These are phyloP conservation scores for Mycena leptocephala DNA, from an alignment of 768 basidiomycete genomes.

Conservation along the genomic window DNA sequence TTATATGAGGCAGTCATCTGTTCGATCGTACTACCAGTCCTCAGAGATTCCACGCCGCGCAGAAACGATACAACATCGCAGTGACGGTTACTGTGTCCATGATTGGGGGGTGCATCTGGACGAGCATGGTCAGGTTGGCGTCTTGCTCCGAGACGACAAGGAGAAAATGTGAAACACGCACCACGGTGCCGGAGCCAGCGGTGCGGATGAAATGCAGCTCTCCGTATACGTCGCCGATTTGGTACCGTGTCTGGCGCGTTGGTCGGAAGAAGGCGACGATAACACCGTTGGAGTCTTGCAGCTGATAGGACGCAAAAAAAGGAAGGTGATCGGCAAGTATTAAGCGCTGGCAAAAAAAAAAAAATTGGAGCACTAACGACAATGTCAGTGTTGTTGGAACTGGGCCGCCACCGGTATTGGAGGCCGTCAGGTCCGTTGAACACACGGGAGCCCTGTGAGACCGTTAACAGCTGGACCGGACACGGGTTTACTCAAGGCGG, in stretches of 20 bases:
- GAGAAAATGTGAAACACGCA: constrained; percentile 53
- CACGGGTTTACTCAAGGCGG: constrained; percentile 40
- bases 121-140: constrained; percentile 26
- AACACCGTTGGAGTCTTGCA: constrained; percentile 79
- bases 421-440: constrained; percentile 90
- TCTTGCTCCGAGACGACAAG: constrained; percentile 17
- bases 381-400: constrained; percentile 69
- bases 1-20: constrained; percentile 6
- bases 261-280: constrained; percentile 88
- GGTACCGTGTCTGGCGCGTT: constrained; percentile 84
- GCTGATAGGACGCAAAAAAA: constrained; percentile 57
- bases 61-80: constrained; percentile 89
- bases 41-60: constrained; percentile 67
- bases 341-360: constrained; percentile 31
- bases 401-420: constrained; percentile 87
- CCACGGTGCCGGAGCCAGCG: constrained; percentile 88
- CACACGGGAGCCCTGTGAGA: constrained; percentile 70
- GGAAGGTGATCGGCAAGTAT: constrained; percentile 37
- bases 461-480: constrained; percentile 17
- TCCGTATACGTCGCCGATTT: constrained; percentile 89
- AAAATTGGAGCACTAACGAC: constrained; percentile 61
- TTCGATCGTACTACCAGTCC: not conserved
- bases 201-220: constrained; percentile 88
- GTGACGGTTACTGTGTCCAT: constrained; percentile 93
- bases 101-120: constrained; percentile 88